Evolutionary conservation across 1,284 basidiomycete species (phyloP).

Genomic region (Cutaneotrichosporon sp.): DNA sequence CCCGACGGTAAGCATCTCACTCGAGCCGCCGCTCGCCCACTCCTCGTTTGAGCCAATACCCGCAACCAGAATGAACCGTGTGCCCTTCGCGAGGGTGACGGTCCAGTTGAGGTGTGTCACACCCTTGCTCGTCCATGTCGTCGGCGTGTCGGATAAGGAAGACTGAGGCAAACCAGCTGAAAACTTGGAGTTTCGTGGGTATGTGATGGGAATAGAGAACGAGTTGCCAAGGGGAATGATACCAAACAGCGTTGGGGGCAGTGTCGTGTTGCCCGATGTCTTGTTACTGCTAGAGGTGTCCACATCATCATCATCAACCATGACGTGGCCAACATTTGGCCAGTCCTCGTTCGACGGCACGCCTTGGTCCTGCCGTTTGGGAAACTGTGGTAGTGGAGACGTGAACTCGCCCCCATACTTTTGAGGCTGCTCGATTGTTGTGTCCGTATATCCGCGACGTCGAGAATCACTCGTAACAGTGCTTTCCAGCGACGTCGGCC

Average conservation of each 20-base stretch:
- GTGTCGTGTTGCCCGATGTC: conserved; percentile 37
- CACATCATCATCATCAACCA: neutral
- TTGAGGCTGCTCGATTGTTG: neutral
- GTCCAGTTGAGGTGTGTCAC: conserved; percentile 43
- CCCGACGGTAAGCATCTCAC: conserved; percentile 43
- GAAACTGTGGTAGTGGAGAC: neutral
- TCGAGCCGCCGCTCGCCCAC: conserved; percentile 43
- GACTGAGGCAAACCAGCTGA: conserved; percentile 27
- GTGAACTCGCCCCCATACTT: neutral
- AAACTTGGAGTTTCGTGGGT: conserved; percentile 23
- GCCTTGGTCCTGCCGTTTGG: neutral
- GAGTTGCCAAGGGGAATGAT: conserved; percentile 46
- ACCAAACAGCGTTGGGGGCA: conserved; percentile 44
- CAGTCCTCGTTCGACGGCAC: neutral
- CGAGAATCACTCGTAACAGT: neutral
- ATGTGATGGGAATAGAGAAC: conserved; percentile 44
- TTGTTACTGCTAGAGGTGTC: conserved; percentile 16
- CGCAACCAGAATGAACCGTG: conserved; percentile 44
- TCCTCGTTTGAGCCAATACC: conserved; percentile 41
- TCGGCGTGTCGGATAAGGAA: conserved; percentile 31
- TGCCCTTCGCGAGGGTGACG: conserved; percentile 41
- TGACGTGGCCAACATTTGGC: neutral
- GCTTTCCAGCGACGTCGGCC: conserved; percentile 40
- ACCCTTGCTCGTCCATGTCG: conserved; percentile 35
- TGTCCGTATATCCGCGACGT: neutral